A percentile compares a stretch with the other conserved stretches of the same genome.
phyloP scores from a whole-genome alignment of 768 basidiomycete genomes.

The Boletus reticuloceps region DNA sequence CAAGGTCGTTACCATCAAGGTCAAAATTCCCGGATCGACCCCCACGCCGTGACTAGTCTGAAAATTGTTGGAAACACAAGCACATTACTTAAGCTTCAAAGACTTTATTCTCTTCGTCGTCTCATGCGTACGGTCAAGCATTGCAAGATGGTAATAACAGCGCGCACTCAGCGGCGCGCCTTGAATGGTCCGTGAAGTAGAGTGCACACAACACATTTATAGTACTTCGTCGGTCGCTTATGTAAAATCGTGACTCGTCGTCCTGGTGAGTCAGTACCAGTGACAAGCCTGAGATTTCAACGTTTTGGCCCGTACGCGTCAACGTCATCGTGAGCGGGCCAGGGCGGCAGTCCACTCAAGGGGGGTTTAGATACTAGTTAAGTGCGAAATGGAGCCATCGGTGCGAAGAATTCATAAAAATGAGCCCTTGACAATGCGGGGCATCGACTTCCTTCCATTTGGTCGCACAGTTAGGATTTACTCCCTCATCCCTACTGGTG shows the following conservation, averaged over 20 bases:
- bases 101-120: no score
- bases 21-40: no score
- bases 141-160: no score
- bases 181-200: no score
- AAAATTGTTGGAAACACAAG: no score
- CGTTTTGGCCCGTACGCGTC: not conserved
- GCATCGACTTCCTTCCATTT: not conserved
- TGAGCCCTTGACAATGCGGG: not conserved
- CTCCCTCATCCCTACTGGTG: not conserved
- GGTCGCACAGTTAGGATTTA: not conserved
- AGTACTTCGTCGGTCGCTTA: not conserved
- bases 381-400: not conserved
- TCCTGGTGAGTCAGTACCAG: not conserved
- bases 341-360: not conserved
- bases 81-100: no score
- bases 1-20: no score
- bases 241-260: no score
- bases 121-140: no score
- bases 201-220: no score
- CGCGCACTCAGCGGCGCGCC: no score
- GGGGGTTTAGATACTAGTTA: not conserved
- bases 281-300: slow-evolving; percentile 17
- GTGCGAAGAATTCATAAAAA: not conserved
- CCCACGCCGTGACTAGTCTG: no score
- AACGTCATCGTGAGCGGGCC: not conserved